Base-by-base conservation (phyloP, 1,139 yeast genomes). In the Pichia sp. region DNA sequence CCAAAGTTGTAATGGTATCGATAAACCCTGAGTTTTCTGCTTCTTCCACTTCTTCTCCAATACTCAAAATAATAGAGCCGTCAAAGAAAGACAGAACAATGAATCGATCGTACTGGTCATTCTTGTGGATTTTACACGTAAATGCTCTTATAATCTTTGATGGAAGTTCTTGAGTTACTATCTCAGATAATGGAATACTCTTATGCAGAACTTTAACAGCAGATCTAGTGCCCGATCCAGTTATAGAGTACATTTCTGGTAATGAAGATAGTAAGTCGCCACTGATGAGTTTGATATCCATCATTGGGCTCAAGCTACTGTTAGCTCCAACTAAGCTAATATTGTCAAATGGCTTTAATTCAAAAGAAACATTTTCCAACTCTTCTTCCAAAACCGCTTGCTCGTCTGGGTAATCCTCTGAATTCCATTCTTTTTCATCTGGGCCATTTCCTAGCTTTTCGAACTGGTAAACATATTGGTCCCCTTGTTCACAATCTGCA, bases 41-140 rank as follows among this genome's bases (percentile, higher is more conserved):
- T 64, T 88, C 93, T 60, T 86, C 91, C 4, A 89, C 90, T 0
- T 81, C 84, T 58, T 87, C 96, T 4, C 91, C 92, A 52, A 89
- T 84, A 1, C 88, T 79, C 27, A 93, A 71, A 0, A 91, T 88
- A 53, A 88, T 73, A 0, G 97, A 89, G 9, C 85, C 81, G 50
- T 83, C 80, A 1, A 79, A 68, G 55, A 89, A 87, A 0, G 95
- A 77, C 8, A 89, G 72, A 1, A 89, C 83, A 58, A 88, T 76
- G 62, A 83, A 87, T 54, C 80, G 80, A 66, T 88, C 93, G 62
- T 70, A 76, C 3, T 63, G 66, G 46, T 86, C 84, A 2, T 66
- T 67, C 1, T 69, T 63, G 2, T 70, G 65, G 6, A 77, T 63
- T 60, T 78, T 81, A 4, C 87, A 76, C 1, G 93, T 83, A 75